phyloP scores from a whole-genome alignment of 805 yeast species.

The Ogataea nonfermentans region DNA sequence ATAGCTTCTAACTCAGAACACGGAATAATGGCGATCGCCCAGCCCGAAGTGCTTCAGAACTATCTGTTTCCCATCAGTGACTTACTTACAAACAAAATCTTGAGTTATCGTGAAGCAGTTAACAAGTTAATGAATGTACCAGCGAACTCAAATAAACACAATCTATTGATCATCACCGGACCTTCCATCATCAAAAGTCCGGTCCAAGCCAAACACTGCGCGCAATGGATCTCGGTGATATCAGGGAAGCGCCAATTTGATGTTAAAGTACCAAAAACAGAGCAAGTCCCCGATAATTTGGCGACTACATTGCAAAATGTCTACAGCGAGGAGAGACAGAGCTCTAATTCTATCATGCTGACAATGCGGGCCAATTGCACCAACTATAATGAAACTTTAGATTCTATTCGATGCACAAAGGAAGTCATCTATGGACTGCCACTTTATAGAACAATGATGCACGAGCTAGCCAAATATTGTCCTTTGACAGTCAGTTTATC shows the following conservation, averaged over 20 bases:
- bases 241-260: conserved; percentile 23
- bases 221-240: conserved; percentile 38
- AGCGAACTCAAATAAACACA: conserved; percentile 7
- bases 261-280: conserved; percentile 1
- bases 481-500: conserved; percentile 46
- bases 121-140: conserved; percentile 18
- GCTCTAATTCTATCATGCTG: conserved; percentile 26
- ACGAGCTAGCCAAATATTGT: conserved; percentile 40
- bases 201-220: conserved; percentile 38
- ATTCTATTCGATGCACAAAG: conserved; percentile 15
- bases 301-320: conserved; percentile 3
- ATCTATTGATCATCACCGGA: conserved; percentile 39
- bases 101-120: conserved; percentile 32
- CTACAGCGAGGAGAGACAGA: conserved; percentile 11
- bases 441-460: conserved; percentile 37
- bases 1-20: conserved; percentile 23
- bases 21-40: conserved; percentile 39
- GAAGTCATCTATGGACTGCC: conserved; percentile 43
- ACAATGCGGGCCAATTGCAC: conserved; percentile 41
- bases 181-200: conserved; percentile 36
- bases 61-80: conserved; percentile 38
- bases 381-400: conserved; percentile 23
- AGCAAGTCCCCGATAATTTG: conserved; percentile 7
- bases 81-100: conserved; percentile 30
- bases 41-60: conserved; percentile 44